A percentile compares a stretch with the other conserved stretches of the same genome.
Evolutionary conservation across 768 basidiomycete genomes (phyloP).

Genomic region (Lactifluus piperatus): DNA sequence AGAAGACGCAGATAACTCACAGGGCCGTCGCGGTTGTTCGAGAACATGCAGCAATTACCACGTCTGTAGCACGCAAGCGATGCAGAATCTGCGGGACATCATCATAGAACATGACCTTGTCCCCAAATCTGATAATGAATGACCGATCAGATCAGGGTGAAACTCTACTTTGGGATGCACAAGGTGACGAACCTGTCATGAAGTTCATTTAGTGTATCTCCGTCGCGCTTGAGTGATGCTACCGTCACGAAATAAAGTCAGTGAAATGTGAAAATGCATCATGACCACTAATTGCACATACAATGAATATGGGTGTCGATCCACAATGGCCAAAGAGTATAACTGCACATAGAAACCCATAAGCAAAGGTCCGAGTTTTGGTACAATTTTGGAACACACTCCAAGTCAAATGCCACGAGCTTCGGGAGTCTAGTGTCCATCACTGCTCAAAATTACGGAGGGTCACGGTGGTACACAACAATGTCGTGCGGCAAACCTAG

Average conservation of each 20-base stretch:
- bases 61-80: constrained; percentile 38
- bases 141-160: background rate
- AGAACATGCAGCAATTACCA: constrained; percentile 64
- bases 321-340: constrained; percentile 84
- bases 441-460: background rate
- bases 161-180: background rate
- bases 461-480: background rate
- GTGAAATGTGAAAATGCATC: background rate
- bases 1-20: constrained; percentile 34
- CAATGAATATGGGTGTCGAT: constrained; percentile 70
- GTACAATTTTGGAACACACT: constrained; percentile 37
- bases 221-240: constrained; percentile 48
- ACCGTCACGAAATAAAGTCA: background rate
- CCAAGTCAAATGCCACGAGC: constrained; percentile 74
- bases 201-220: constrained; percentile 38
- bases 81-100: constrained; percentile 72
- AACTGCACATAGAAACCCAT: constrained; percentile 36
- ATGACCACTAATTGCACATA: constrained; percentile 22
- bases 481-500: background rate
- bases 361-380: background rate
- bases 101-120: constrained; percentile 58
- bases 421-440: constrained; percentile 39
- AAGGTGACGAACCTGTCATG: constrained; percentile 36
- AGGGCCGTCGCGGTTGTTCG: constrained; percentile 59
- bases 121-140: constrained; percentile 46